phyloP scores from a whole-genome alignment of 495 filamentous ascomycete species.

The Tuber aestivum region DNA sequence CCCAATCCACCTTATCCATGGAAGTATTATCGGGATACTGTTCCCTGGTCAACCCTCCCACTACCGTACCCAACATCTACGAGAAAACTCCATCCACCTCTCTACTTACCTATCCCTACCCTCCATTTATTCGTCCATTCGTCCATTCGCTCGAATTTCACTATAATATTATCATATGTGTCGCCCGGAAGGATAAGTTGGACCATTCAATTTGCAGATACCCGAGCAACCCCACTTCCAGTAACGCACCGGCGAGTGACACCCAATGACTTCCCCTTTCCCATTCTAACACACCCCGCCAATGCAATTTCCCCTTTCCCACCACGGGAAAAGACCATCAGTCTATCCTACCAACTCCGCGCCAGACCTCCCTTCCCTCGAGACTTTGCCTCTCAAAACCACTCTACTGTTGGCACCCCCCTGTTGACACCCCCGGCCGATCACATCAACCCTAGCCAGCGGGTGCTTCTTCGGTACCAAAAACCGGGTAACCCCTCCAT shows the following conservation, averaged over 20 bases:
- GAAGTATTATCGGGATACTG: too few relatives aligned
- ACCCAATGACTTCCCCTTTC: background rate
- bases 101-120: background rate
- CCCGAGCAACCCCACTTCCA: background rate
- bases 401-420: background rate
- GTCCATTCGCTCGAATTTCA: background rate
- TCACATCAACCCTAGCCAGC: conserved; percentile 11
- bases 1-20: too few relatives aligned
- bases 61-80: too few relatives aligned
- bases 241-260: background rate
- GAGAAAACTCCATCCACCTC: too few relatives aligned
- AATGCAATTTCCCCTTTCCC: background rate
- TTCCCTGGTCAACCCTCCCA: too few relatives aligned
- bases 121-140: background rate
- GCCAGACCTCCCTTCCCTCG: background rate
- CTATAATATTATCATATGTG: background rate
- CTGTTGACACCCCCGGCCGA: too few relatives aligned
- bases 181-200: background rate
- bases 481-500: conserved; percentile 27
- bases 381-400: background rate
- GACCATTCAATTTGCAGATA: background rate
- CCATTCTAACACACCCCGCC: background rate
- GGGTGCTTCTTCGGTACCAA: background rate
- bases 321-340: background rate
- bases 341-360: background rate